Conservation (phyloP, 1,284 basidiomycete species). For the Cutaneotrichosporon curvatum region DNA sequence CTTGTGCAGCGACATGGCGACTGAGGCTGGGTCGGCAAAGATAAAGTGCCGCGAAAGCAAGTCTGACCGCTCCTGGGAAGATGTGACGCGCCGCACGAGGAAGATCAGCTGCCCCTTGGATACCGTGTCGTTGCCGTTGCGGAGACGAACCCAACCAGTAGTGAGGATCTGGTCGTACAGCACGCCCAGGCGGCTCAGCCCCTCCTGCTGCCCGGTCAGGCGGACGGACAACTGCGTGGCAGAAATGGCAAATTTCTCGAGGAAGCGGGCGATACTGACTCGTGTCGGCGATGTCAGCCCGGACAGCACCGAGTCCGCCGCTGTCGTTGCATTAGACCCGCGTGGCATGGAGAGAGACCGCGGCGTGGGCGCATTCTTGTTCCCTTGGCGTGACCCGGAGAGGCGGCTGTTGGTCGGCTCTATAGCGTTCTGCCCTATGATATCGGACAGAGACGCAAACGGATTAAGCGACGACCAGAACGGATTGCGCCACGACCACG, state of each 20-base stretch:
- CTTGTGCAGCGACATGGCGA: conserved; percentile 42
- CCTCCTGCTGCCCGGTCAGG: conserved; percentile 37
- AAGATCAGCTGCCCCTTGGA: conserved; percentile 49
- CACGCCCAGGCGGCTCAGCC: conserved; percentile 44
- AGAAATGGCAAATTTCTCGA: conserved; percentile 41
- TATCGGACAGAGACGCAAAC: conserved; percentile 7
- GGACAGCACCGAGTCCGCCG: conserved; percentile 6
- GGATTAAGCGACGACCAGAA: conserved; percentile 21
- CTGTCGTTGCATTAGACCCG: conserved; percentile 8
- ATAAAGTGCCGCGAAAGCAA: conserved; percentile 45
- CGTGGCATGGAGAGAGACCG: not conserved
- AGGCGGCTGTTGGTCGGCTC: not conserved
- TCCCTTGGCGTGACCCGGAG: too few species aligned
- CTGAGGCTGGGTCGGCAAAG: conserved; percentile 45
- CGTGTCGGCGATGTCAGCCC: conserved; percentile 3
- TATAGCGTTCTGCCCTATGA: not conserved
- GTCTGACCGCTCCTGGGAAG: conserved; percentile 40
- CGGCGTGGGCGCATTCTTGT: not conserved
- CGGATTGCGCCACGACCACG: conserved; percentile 47
- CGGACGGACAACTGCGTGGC: conserved; percentile 35
- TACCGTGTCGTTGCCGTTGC: conserved; percentile 38
- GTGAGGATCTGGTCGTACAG: conserved; percentile 48
- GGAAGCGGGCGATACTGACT: conserved; percentile 36
- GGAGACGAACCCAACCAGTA: conserved; percentile 44
- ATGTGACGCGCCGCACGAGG: conserved; percentile 44